Evolutionary conservation across 2,329 filamentous ascomycete species (phyloP).

Genomic region (Apiospora malaysiana): DNA sequence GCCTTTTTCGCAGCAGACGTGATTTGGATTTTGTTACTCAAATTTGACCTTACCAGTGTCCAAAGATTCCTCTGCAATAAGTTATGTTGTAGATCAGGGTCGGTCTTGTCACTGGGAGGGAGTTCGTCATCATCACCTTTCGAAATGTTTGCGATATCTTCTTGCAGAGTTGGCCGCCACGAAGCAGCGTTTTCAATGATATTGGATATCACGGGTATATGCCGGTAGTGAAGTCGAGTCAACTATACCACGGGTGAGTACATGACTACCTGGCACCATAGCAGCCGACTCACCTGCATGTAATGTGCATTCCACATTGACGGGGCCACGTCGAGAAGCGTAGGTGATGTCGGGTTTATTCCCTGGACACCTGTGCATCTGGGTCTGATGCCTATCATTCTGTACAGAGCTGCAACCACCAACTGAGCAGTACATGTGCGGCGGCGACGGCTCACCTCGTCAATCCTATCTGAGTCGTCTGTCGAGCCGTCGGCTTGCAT

Average conservation of each 20-base stretch:
- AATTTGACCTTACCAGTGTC: not conserved
- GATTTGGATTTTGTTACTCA: slow-evolving; percentile 1
- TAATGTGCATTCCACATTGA: slow-evolving; percentile 42
- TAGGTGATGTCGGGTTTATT: slow-evolving; percentile 23
- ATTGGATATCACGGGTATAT: not conserved
- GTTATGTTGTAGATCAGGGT: not conserved
- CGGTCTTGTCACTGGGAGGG: no score
- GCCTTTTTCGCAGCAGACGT: not conserved
- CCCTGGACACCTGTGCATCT: slow-evolving; percentile 26
- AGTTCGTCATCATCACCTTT: not conserved
- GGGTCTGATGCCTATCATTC: slow-evolving; percentile 36
- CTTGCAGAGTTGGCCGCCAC: slow-evolving; percentile 10
- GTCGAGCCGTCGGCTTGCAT: not conserved
- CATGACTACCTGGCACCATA: not conserved
- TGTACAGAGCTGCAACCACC: slow-evolving; percentile 35
- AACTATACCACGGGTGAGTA: not conserved
- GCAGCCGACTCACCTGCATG: slow-evolving; percentile 33
- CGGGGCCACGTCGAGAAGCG: slow-evolving; percentile 38
- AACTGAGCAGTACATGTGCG: slow-evolving; percentile 27
- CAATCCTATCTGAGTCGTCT: not conserved
- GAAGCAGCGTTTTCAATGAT: not conserved
- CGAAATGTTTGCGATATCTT: not conserved
- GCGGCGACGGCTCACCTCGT: slow-evolving; percentile 5
- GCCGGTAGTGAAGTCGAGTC: not conserved
- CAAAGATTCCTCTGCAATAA: not conserved